Conservation (phyloP, 2,329 filamentous ascomycete genomes). For the Xylaria polymorpha region DNA sequence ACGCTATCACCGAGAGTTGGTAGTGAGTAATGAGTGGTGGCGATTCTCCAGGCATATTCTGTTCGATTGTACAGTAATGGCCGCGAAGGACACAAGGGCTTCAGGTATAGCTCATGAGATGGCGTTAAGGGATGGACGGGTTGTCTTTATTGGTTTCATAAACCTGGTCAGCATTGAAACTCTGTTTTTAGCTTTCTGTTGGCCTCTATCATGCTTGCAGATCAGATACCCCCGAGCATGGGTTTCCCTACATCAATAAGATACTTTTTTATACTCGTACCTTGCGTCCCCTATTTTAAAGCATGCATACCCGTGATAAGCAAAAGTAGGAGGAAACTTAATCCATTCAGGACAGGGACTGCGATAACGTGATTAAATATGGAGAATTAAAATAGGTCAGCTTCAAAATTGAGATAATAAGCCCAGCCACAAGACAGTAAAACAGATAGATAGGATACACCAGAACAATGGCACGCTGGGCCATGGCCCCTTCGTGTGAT, state of each 20-base stretch:
- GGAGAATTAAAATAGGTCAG: too few relatives aligned
- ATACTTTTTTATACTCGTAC: background rate
- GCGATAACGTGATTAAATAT: too few relatives aligned
- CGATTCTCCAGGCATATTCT: background rate
- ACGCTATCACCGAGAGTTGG: background rate
- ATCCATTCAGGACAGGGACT: too few relatives aligned
- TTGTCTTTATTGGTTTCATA: constrained; percentile 16
- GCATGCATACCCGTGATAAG: background rate
- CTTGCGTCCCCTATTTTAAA: background rate
- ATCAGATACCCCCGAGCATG: constrained; percentile 20
- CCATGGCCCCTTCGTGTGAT: too few relatives aligned
- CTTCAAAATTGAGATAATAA: too few relatives aligned
- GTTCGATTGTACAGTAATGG: background rate
- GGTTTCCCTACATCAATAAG: constrained; percentile 17
- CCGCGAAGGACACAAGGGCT: constrained; percentile 3
- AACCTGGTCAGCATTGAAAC: constrained; percentile 7
- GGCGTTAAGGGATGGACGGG: constrained; percentile 30
- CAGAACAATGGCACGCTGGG: too few relatives aligned
- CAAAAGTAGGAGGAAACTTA: too few relatives aligned
- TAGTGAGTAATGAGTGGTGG: background rate
- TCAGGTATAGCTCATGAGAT: constrained; percentile 19
- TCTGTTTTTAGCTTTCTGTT: background rate
- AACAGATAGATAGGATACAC: too few relatives aligned
- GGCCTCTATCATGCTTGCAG: constrained; percentile 10
- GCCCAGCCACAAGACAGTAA: too few relatives aligned